Evolutionary conservation across 208 protist genomes (phyloP).

Genomic region (Herpetomonas samuelpessoai): DNA sequence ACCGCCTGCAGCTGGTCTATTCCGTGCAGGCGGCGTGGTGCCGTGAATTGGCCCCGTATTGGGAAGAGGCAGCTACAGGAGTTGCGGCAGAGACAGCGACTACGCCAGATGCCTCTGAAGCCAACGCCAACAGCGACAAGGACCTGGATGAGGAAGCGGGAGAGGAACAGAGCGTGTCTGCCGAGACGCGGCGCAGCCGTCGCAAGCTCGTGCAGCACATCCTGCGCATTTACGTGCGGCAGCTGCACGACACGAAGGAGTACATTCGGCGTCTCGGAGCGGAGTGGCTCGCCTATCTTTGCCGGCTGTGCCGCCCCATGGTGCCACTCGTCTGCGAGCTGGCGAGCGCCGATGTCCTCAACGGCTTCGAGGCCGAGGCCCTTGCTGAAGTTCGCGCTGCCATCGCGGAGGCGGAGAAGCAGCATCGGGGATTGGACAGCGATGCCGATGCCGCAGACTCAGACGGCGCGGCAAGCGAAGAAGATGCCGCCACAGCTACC

Average conservation of each 20-base stretch:
- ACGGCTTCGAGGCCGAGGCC: slow-evolving; percentile 34
- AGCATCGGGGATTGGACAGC: slow-evolving; percentile 5
- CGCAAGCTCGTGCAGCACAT: slow-evolving; percentile 38
- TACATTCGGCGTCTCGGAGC: slow-evolving; percentile 83
- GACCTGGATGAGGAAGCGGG: no score
- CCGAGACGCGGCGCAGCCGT: slow-evolving; percentile 18
- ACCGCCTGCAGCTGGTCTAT: slow-evolving; percentile 80
- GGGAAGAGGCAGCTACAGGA: slow-evolving; percentile 10
- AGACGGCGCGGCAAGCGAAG: slow-evolving; percentile 9
- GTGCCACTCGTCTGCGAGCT: slow-evolving; percentile 60
- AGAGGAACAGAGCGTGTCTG: no score
- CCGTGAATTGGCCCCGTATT: slow-evolving; percentile 73
- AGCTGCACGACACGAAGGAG: slow-evolving; percentile 77
- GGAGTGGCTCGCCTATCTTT: slow-evolving; percentile 75
- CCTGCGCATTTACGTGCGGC: slow-evolving; percentile 59
- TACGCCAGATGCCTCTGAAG: background rate
- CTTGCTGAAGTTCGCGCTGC: background rate
- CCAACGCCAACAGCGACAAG: background rate
- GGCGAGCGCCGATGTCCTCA: slow-evolving; percentile 40
- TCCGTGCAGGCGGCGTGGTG: slow-evolving; percentile 81
- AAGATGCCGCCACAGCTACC: slow-evolving; percentile 1
- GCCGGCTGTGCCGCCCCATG: slow-evolving; percentile 46
- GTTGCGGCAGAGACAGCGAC: background rate
- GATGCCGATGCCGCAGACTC: slow-evolving; percentile 5
- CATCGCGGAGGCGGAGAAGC: background rate